Base-by-base conservation (phyloP, 2,329 filamentous ascomycete genomes). In the Penicillium verrucosum region DNA sequence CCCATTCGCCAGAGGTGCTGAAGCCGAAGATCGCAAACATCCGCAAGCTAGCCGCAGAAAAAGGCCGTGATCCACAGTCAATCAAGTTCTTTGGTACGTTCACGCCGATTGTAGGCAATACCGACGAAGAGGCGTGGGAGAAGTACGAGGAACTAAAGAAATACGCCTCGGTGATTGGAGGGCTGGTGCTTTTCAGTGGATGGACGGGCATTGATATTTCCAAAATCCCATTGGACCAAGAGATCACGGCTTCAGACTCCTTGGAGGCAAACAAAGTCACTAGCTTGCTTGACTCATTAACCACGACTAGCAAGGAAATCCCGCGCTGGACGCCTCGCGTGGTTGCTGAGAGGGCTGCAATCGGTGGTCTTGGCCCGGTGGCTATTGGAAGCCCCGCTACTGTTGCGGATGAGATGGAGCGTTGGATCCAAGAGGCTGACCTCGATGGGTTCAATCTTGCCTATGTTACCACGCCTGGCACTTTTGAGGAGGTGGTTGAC, bases 171-270 rank as follows among this genome's bases (percentile, higher is more conserved):
- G 77, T 79, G 0, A 71, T 83, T 16, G 83, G 82, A 0, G 82
- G 81, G 0, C 70, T 85, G 1, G 83, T 83, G 0, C 72, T 85
- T 0, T 81, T 84, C 59, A 80, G 78, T 38, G 82, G 82, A 1
- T 85, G 81, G 80, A 84, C 82, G 0, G 84, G 84, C 0, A 84
- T 86, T 56, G 83, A 86, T 63, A 74, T 86, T 16, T 82, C 80
- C 4, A 77, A 77, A 62, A 78, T 86, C 41, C 81, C 82, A 0
- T 65, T 85, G 0, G 84, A 86, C 58, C 78, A 85, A 60, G 81
- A 83, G 16, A 75, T 87, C 58, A 72, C 78, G 0, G 78, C 78
- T 0, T 80, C 77, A 3, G 81, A 86, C 59, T 82, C 82, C 0
- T 73, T 75, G 2, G 82, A 85, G 59, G 81, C 79, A 12, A 71